These are phyloP conservation scores for Diospyros lotus DNA, from an alignment of 148 eudicot genomes.

Conservation along the genomic window DNA sequence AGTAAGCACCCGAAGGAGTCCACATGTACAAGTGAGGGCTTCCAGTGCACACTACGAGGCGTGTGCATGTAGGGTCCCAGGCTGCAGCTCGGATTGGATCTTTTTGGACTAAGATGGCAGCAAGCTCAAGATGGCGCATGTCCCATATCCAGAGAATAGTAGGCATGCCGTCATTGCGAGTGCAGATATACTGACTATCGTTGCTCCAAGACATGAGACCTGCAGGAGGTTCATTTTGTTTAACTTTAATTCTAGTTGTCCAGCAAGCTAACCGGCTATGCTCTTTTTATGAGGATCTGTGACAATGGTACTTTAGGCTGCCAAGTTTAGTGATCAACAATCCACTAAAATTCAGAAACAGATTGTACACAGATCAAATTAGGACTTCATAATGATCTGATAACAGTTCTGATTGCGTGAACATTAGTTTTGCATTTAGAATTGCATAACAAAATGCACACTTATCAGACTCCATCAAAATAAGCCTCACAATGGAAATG, in stretches of 20 bases:
- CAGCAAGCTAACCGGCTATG: background rate
- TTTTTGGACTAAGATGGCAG: slow-evolving; percentile 84
- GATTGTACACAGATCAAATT: background rate
- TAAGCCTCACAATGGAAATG: no score
- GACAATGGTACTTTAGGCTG: no score
- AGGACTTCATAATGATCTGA: background rate
- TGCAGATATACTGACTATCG: slow-evolving; percentile 74
- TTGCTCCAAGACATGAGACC: slow-evolving; percentile 96
- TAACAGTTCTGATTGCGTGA: background rate
- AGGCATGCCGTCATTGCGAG: slow-evolving; percentile 93
- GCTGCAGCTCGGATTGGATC: slow-evolving; percentile 79
- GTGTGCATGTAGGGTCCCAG: slow-evolving; percentile 82
- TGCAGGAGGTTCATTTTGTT: slow-evolving; percentile 22
- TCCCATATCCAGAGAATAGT: slow-evolving; percentile 94
- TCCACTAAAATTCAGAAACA: no score
- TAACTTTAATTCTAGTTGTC: background rate
- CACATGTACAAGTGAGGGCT: slow-evolving; percentile 88
- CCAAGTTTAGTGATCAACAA: no score
- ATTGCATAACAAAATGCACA: no score
- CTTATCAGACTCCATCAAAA: no score
- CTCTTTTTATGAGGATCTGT: background rate
- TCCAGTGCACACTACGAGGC: slow-evolving; percentile 83
- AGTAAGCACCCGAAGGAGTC: slow-evolving; percentile 89
- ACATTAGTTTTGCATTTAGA: background rate
- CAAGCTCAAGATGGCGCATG: slow-evolving; percentile 69